Evolutionary conservation across 192 early-diverging fungal species (phyloP).

Genomic region (Rhizoclosmatium globosum): DNA sequence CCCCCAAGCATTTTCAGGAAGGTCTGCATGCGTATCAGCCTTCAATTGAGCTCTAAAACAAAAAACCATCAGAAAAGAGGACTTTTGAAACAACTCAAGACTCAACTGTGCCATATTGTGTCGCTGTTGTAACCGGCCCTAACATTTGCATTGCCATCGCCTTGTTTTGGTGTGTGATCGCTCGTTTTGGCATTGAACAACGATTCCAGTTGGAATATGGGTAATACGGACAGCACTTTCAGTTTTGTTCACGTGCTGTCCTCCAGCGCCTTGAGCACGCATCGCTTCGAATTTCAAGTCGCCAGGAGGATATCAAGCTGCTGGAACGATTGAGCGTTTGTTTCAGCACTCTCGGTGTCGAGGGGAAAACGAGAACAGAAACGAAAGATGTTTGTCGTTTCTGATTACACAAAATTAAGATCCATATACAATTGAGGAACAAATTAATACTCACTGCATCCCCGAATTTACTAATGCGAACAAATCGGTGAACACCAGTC

Average conservation of each 20-base stretch:
- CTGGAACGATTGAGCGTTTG: constrained; percentile 33
- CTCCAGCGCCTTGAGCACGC: constrained; percentile 62
- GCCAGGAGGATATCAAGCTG: constrained; percentile 49
- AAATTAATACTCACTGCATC: constrained; percentile 33
- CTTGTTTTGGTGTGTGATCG: constrained; percentile 94
- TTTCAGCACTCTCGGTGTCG: constrained; percentile 33
- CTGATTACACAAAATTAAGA: constrained; percentile 18
- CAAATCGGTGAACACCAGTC: constrained; percentile 61
- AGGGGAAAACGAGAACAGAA: constrained; percentile 50
- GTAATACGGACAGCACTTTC: constrained; percentile 94
- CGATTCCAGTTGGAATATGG: constrained; percentile 90
- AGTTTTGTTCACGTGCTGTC: constrained; percentile 93
- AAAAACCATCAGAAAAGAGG: constrained; percentile 4
- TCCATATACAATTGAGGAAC: not conserved
- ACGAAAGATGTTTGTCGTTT: constrained; percentile 72
- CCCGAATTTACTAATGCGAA: constrained; percentile 61
- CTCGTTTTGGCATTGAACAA: constrained; percentile 77
- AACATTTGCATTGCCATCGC: constrained; percentile 87
- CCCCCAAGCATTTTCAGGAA: constrained; percentile 63
- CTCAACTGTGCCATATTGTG: constrained; percentile 59
- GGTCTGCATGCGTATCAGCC: constrained; percentile 40
- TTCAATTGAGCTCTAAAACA: constrained; percentile 45
- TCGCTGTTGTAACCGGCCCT: constrained; percentile 67
- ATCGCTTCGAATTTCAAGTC: constrained; percentile 67
- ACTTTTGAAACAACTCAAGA: not conserved